These are phyloP conservation scores for Ogataea trehaloabstinens DNA, from an alignment of 805 yeast genomes.

Conservation along the genomic window DNA sequence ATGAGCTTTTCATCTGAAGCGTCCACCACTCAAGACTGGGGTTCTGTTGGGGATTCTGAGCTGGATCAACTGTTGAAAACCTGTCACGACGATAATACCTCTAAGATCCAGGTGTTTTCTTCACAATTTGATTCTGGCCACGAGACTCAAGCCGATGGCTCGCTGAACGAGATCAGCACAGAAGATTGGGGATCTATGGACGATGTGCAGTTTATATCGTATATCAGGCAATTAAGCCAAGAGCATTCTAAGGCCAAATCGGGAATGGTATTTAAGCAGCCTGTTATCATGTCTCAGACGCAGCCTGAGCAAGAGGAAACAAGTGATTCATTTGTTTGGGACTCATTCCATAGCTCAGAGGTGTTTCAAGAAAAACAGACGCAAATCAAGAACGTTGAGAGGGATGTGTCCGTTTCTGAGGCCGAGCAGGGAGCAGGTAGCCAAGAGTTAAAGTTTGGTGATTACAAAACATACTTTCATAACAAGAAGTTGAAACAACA, in stretches of 20 bases:
- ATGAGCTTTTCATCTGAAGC: conserved; percentile 11
- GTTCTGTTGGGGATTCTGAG: conserved; percentile 29
- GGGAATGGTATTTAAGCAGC: conserved; percentile 5
- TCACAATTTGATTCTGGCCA: conserved; percentile 13
- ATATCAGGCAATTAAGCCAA: conserved; percentile 36
- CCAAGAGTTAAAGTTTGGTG: conserved; percentile 56
- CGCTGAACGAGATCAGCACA: neutral
- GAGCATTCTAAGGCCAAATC: conserved; percentile 8
- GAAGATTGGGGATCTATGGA: conserved; percentile 36
- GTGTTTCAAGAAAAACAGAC: neutral
- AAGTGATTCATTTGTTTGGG: conserved; percentile 3
- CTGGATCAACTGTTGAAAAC: conserved; percentile 9
- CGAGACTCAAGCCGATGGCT: conserved; percentile 8
- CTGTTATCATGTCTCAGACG: conserved; percentile 10
- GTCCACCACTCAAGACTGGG: conserved; percentile 35
- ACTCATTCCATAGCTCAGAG: conserved; percentile 7
- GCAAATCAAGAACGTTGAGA: neutral
- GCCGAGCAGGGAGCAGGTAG: conserved; percentile 27
- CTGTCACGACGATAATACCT: neutral
- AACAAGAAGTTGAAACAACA: conserved; percentile 65
- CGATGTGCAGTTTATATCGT: conserved; percentile 37
- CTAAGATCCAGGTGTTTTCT: conserved; percentile 9
- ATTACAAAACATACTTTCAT: conserved; percentile 60
- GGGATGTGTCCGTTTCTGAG: neutral
- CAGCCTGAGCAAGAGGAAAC: conserved; percentile 1